Evolutionary conservation across 805 yeast genomes (phyloP).

Genomic region (Scheffersomyces lignosus): DNA sequence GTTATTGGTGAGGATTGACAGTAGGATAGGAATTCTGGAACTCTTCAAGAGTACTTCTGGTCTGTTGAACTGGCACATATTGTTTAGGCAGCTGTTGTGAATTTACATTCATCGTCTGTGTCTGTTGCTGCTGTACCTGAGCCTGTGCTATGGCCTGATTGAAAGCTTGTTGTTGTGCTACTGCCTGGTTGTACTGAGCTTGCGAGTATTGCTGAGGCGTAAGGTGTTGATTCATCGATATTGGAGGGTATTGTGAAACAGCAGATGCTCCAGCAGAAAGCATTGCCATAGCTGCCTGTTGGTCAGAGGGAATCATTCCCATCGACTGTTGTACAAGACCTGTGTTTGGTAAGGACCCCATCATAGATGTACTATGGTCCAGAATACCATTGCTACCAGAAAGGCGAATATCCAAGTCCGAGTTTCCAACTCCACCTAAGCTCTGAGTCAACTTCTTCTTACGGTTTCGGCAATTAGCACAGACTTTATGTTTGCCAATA

Average conservation of each 20-base stretch:
- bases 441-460: slow-evolving; percentile 42
- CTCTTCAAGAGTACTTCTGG: too few species aligned
- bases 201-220: slow-evolving; percentile 6
- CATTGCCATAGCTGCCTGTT: slow-evolving; percentile 5
- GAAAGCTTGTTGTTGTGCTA: slow-evolving; percentile 20
- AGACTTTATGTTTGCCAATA: slow-evolving; percentile 55
- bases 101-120: slow-evolving; percentile 13
- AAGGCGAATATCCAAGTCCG: neutral
- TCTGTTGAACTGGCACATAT: too few species aligned
- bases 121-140: slow-evolving; percentile 18
- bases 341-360: slow-evolving; percentile 18
- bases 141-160: slow-evolving; percentile 20
- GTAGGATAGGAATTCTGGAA: too few species aligned
- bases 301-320: slow-evolving; percentile 8
- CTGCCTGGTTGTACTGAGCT: slow-evolving; percentile 16
- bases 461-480: slow-evolving; percentile 52
- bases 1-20: too few species aligned
- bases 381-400: slow-evolving; percentile 1
- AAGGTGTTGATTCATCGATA: slow-evolving; percentile 6
- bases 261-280: slow-evolving; percentile 2
- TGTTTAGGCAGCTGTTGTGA: too few species aligned
- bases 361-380: too few species aligned
- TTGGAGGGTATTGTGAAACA: slow-evolving; percentile 6
- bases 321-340: slow-evolving; percentile 9
- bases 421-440: neutral